A percentile compares a stretch with the other conserved stretches of the same genome.
Conservation (phyloP, 257 asterid genomes). For the Nicotiana otophora region DNA sequence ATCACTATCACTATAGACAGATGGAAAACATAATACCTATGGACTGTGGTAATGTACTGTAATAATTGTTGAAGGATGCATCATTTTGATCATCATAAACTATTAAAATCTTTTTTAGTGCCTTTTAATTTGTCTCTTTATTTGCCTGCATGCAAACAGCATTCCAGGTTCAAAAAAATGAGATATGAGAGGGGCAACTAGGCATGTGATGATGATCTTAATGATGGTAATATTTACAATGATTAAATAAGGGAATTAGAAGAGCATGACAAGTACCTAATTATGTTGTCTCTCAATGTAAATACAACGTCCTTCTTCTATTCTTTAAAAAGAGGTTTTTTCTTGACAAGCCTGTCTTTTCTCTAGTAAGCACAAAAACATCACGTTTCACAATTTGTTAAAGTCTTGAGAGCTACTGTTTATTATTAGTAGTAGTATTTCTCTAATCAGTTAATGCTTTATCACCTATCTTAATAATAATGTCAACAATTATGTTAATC, state of each 20-base stretch:
- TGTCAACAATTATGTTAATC: not conserved
- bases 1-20: too few species aligned
- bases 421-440: not conserved
- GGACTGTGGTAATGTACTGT: not conserved
- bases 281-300: constrained; percentile 2
- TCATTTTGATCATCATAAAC: not conserved
- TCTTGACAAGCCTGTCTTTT: not conserved
- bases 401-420: not conserved
- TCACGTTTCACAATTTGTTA: not conserved
- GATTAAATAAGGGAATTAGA: constrained; percentile 7
- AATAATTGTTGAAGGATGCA: not conserved
- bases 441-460: not conserved
- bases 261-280: constrained; percentile 4
- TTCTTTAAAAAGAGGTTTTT: not conserved
- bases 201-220: not conserved
- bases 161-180: constrained; percentile 14
- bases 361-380: not conserved
- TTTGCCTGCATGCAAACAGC: constrained; percentile 5
- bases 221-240: not conserved
- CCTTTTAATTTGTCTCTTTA: not conserved
- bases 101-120: not conserved
- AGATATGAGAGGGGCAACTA: not conserved
- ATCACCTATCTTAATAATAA: not conserved
- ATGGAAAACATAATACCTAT: too few species aligned
- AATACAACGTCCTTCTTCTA: not conserved